Evolutionary conservation across 2,329 filamentous ascomycete genomes (phyloP).

Genomic region (Trichoderma sp.): DNA sequence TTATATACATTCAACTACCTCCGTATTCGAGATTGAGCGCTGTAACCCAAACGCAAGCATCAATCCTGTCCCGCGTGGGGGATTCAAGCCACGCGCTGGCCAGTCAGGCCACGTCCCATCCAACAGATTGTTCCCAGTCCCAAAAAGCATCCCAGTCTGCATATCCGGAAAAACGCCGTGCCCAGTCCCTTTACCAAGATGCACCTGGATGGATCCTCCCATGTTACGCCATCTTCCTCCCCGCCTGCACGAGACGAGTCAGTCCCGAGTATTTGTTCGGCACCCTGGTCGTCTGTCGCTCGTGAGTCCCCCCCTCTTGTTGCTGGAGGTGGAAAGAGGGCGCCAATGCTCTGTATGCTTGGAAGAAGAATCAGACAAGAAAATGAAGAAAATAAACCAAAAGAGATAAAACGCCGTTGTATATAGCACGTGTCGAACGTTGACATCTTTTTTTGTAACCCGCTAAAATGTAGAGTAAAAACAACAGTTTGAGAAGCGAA

Average conservation of each 20-base stretch:
- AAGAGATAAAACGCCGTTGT: neutral
- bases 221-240: conserved; percentile 13
- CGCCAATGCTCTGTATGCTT: neutral
- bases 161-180: conserved; percentile 14
- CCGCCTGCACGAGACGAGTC: conserved; percentile 3
- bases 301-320: neutral
- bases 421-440: conserved; percentile 5
- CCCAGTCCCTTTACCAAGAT: conserved; percentile 8
- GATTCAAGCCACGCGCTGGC: neutral
- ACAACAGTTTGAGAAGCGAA: conserved; percentile 14
- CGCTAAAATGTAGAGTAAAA: conserved; percentile 5
- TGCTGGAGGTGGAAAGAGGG: neutral
- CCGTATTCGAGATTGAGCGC: neutral
- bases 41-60: neutral
- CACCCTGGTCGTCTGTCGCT: neutral
- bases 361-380: neutral
- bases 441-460: neutral
- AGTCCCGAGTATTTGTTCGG: neutral
- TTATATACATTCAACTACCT: neutral
- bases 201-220: neutral
- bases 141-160: conserved; percentile 5
- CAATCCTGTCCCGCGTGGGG: neutral
- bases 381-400: neutral
- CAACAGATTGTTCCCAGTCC: neutral
- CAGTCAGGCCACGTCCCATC: conserved; percentile 8